These are phyloP conservation scores for Saturnispora gosingensis DNA, from an alignment of 805 yeast genomes.

Conservation along the genomic window DNA sequence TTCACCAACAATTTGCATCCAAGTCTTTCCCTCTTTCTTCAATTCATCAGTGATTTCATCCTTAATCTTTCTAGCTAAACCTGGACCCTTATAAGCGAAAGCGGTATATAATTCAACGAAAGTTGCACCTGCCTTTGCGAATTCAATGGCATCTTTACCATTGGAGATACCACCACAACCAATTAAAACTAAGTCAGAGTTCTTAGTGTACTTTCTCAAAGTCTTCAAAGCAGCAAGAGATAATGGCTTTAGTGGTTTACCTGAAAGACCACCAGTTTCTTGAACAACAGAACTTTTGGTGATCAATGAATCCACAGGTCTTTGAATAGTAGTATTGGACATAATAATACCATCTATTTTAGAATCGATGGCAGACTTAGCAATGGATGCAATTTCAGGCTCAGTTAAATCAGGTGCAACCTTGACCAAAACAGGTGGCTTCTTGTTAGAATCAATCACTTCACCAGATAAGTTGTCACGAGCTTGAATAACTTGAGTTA, in stretches of 20 bases:
- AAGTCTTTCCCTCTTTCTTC: slow-evolving; percentile 65
- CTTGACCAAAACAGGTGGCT: slow-evolving; percentile 81
- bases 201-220: slow-evolving; percentile 71
- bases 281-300: slow-evolving; percentile 37
- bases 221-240: slow-evolving; percentile 61
- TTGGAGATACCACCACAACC: slow-evolving; percentile 94
- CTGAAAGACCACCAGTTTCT: slow-evolving; percentile 85
- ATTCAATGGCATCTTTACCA: slow-evolving; percentile 85
- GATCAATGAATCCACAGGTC: slow-evolving; percentile 52
- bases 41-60: slow-evolving; percentile 53
- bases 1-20: slow-evolving; percentile 71
- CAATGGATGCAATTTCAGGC: slow-evolving; percentile 72
- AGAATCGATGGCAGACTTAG: slow-evolving; percentile 65
- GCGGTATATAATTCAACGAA: slow-evolving; percentile 82
- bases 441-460: slow-evolving; percentile 29
- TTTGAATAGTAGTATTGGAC: slow-evolving; percentile 83
- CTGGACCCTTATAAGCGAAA: slow-evolving; percentile 90
- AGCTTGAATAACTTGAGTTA: slow-evolving; percentile 59
- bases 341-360: slow-evolving; percentile 86
- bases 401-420: slow-evolving; percentile 89
- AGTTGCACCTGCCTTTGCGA: slow-evolving; percentile 90
- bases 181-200: slow-evolving; percentile 60
- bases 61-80: slow-evolving; percentile 54
- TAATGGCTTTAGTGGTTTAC: slow-evolving; percentile 80
- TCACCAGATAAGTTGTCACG: slow-evolving; percentile 44